Base-by-base conservation (phyloP, 257 asterid species). In the Capsicum baccatum region DNA sequence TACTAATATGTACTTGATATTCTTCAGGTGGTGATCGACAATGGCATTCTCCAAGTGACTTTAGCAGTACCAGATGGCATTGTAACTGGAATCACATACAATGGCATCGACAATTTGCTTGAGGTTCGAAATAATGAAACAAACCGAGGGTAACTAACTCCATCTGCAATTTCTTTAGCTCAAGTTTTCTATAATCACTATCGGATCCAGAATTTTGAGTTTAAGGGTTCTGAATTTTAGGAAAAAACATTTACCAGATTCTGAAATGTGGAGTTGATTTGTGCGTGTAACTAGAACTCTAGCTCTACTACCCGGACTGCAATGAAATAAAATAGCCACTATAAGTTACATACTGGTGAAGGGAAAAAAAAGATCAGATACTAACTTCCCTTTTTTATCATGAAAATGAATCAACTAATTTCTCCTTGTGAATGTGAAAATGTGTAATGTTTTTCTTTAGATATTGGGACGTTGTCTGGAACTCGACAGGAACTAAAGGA, bases 381-480 rank as follows among this genome's bases (percentile, higher is more conserved):
- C 3, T 8, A 33, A 2, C 21, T 71, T 55, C 59, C 16, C 6
- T 26, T 47, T 48, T 48, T 48, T 7, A 11, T 73, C n/a, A 48
- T 5, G 42, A 0, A 73, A 47, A 47, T 71, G 58, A 3, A 9
- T n/a, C 14, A 47, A 21, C 80, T 10, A 73, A n/a, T 19, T 12
- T 74, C n/a, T 21, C 19, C 1, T n/a, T 19, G 80, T 48, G n/a
- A 0, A 48, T 19, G 60, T 74, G 6, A 21, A 54, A 73, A 19
- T 73, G 57, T 48, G 37, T 47, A 4, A 48, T 57, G 19, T 54
- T 35, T 63, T 73, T 21, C 5, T 84, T 50, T 87, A 92, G 96
- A 87, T 92, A 90, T 74, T 91, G 94, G 94, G 96, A 92, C 86
- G 91, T 92, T 81, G 90, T 91, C 67, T 92, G 93, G 94, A 92